These are phyloP conservation scores for Penicillium alfredii DNA, from an alignment of 495 filamentous ascomycete genomes.

Conservation along the genomic window DNA sequence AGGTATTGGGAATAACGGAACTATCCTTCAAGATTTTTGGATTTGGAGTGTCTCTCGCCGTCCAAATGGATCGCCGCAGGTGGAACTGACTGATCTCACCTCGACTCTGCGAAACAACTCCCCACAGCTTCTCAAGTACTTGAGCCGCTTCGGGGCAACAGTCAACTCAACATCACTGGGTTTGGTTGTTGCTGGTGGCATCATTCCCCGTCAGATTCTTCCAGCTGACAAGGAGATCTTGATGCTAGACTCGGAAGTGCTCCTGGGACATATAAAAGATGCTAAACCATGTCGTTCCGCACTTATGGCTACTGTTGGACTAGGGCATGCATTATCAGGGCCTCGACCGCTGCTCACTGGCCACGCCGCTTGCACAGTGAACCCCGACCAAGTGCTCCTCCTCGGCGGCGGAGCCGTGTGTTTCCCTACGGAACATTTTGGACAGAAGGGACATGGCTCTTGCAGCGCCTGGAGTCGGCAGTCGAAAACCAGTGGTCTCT, in stretches of 20 bases:
- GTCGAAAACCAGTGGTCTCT: slow-evolving; percentile 20
- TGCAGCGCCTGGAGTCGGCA: slow-evolving; percentile 20
- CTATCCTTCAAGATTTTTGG: slow-evolving; percentile 52
- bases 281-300: slow-evolving; percentile 9
- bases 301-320: slow-evolving; percentile 19
- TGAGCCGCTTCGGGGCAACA: slow-evolving; percentile 29
- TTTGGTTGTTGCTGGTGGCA: slow-evolving; percentile 38
- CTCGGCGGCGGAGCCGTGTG: slow-evolving; percentile 81
- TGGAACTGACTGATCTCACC: slow-evolving; percentile 25
- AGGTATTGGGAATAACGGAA: slow-evolving; percentile 57
- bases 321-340: slow-evolving; percentile 12
- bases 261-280: slow-evolving; percentile 8
- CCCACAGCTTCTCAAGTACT: slow-evolving; percentile 16
- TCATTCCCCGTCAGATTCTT: slow-evolving; percentile 28
- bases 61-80: slow-evolving; percentile 18
- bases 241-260: slow-evolving; percentile 19
- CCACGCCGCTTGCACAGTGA: slow-evolving; percentile 46
- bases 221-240: slow-evolving; percentile 33
- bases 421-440: slow-evolving; percentile 78
- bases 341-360: slow-evolving; percentile 62
- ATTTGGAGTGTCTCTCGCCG: slow-evolving; percentile 44
- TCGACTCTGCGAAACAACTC: slow-evolving; percentile 13
- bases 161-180: slow-evolving; percentile 30
- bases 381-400: slow-evolving; percentile 47
- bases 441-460: slow-evolving; percentile 53